Conservation (phyloP, 108 stramenopile genomes). For the Cyclotella kingstonii region DNA sequence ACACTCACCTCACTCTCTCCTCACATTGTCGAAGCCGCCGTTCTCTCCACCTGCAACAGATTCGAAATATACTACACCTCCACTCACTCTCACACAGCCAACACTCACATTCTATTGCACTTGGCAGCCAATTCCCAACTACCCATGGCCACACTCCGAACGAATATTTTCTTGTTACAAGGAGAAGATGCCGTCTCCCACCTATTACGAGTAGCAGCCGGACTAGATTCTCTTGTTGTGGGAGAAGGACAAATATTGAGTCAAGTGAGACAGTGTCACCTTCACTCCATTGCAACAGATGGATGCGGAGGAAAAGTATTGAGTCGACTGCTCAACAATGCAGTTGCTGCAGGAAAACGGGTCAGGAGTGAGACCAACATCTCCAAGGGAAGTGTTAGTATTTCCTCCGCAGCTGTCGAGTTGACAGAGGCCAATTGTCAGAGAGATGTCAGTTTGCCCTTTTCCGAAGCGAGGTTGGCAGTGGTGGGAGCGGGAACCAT, state of each 20-base stretch:
- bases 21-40: conserved; percentile 92
- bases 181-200: conserved; percentile 98
- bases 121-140: conserved; percentile 81
- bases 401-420: conserved; percentile 96
- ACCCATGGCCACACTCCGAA: conserved; percentile 80
- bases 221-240: conserved; percentile 97
- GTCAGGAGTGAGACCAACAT: conserved; percentile 97
- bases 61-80: conserved; percentile 97
- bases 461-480: conserved; percentile 88
- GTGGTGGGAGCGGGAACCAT: conserved; percentile 98
- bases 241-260: conserved; percentile 98
- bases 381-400: conserved; percentile 90
- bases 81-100: conserved; percentile 85
- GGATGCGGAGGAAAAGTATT: conserved; percentile 97
- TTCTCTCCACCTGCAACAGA: conserved; percentile 97
- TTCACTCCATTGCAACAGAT: conserved; percentile 94
- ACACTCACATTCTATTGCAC: conserved; percentile 84
- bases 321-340: conserved; percentile 89
- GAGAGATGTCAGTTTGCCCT: conserved; percentile 85
- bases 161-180: conserved; percentile 92
- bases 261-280: conserved; percentile 95
- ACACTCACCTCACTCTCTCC: too few relatives aligned
- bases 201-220: conserved; percentile 94
- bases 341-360: conserved; percentile 96
- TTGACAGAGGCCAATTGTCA: conserved; percentile 76